Base-by-base conservation (phyloP, 768 basidiomycete genomes). In the Solioccasus polychromus region DNA sequence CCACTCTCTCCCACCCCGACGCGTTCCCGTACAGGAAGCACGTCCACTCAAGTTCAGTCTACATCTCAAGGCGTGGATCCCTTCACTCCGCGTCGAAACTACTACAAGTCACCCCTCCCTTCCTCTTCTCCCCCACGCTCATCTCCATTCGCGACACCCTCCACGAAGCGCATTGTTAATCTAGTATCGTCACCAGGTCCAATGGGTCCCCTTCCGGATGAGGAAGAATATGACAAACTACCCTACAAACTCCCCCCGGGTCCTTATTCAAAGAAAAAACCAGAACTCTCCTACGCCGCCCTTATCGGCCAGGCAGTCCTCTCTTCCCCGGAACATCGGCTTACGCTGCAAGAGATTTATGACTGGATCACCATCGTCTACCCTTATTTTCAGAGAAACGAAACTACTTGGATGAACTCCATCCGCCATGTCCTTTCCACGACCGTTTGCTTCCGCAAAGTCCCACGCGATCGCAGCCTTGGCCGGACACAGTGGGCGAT, bases 401-500 rank as follows among this genome's bases (percentile, higher is more conserved):
- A 97, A 58, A 80, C 86, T 4, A 95, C 92, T 6, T 98, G 95
- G 95, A 93, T 94, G 82, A 96, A 96, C 67, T 94, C 92, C 44
- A 92, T 98, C 48, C 80, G 95, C n/a, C 94, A 98, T 67, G 93
- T 94, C 38, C 76, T 98, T 20, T 92, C 89, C 52, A 91, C 93
- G 3, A 95, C 94, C 35, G 80, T 86, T 29, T 87, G 86, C 57
- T 97, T 96, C 66, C 81, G 91, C 51, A 96, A 95, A 56, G 80
- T 86, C 0, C 79, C 82, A 3, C 73, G 92, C 18, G 84, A 89
- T 47, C 79, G 85, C 11, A 76, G 81, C 20, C 77, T 87, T 26
- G 90, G 92, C 26, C 80, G 91, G 38, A 89, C 88, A 19, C 77
- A 86, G 26, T 94, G 92, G 92, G 87, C 87, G 3, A 88, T 94